phyloP scores from a whole-genome alignment of 2,329 filamentous ascomycete species.

The Fusarium sambucinum region DNA sequence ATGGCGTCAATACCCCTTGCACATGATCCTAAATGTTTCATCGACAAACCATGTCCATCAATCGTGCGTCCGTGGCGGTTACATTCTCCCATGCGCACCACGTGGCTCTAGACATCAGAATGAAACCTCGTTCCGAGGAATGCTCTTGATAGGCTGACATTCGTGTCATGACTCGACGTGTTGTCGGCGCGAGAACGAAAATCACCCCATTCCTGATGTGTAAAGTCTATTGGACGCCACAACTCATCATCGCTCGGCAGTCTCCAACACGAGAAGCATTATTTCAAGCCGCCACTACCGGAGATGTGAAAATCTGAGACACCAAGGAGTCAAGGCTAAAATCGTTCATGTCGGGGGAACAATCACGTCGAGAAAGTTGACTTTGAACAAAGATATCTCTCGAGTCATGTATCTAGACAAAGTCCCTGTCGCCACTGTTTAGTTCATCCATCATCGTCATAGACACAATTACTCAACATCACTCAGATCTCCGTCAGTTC shows the following conservation, averaged over 20 bases:
- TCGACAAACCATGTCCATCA: not conserved
- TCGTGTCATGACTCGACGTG: not conserved
- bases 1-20: not conserved
- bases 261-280: not conserved
- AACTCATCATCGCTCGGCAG: not conserved
- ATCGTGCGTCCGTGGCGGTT: not conserved
- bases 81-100: not conserved
- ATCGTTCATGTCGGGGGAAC: no score
- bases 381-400: not conserved
- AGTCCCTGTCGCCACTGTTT: not conserved
- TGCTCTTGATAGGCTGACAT: not conserved
- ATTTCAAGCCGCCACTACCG: not conserved
- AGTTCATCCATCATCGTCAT: not conserved
- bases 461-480: not conserved
- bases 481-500: not conserved
- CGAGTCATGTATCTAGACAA: not conserved
- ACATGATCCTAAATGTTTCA: not conserved
- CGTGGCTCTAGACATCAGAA: not conserved
- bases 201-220: not conserved
- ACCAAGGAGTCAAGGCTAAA: not conserved
- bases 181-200: not conserved
- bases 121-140: not conserved
- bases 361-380: not conserved
- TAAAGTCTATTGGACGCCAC: not conserved
- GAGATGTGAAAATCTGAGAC: not conserved